phyloP scores from a whole-genome alignment of 208 protist genomes.

The Phytomonas sp. region DNA sequence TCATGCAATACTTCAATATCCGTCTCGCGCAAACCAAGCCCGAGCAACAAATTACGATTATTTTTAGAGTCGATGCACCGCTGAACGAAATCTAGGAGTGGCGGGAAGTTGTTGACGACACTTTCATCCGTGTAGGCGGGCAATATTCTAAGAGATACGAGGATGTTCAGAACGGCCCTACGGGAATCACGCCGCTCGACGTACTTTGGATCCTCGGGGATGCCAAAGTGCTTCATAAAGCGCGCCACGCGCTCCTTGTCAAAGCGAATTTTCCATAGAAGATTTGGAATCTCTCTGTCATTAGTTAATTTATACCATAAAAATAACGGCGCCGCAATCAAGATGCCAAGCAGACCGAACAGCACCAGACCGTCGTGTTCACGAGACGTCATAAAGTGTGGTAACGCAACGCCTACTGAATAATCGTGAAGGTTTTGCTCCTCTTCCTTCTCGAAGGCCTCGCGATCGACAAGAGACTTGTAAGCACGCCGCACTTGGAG shows the following conservation, averaged over 20 bases:
- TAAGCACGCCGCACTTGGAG: constrained; percentile 86
- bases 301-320: constrained; percentile 79
- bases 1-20: constrained; percentile 38
- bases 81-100: constrained; percentile 65
- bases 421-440: constrained; percentile 58
- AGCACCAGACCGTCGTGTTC: constrained; percentile 84
- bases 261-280: constrained; percentile 65
- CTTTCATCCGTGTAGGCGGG: constrained; percentile 55
- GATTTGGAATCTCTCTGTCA: constrained; percentile 54
- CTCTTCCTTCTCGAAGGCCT: constrained; percentile 87
- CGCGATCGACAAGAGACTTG: constrained; percentile 88
- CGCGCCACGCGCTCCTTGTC: constrained; percentile 75
- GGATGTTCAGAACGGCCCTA: constrained; percentile 23
- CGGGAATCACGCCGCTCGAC: constrained; percentile 57
- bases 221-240: constrained; percentile 73
- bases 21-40: constrained; percentile 40
- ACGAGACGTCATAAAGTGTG: constrained; percentile 76
- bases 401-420: constrained; percentile 82
- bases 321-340: constrained; percentile 55
- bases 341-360: constrained; percentile 72
- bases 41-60: constrained; percentile 46
- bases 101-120: constrained; percentile 52
- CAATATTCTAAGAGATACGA: constrained; percentile 50
- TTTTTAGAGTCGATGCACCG: constrained; percentile 72
- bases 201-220: constrained; percentile 69